Evolutionary conservation across 140 eudicot genomes (phyloP).

Genomic region (Erigeron philadelphicus): DNA sequence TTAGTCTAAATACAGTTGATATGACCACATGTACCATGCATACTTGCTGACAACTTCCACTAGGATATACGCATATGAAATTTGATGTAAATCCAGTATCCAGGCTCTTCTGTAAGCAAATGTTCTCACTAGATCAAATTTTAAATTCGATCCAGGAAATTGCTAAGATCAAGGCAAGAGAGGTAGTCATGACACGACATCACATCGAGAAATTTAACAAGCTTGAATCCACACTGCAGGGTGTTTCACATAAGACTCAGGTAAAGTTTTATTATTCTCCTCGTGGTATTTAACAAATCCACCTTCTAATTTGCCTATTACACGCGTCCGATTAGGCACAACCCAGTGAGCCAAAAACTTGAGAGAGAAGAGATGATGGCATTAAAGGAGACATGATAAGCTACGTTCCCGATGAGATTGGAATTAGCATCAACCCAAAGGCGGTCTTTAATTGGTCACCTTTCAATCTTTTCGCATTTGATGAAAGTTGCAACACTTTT

Average conservation of each 20-base stretch:
- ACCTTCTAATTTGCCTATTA: constrained; percentile 11
- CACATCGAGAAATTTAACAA: constrained; percentile 1
- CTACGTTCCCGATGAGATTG: neutral
- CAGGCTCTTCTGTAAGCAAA: neutral
- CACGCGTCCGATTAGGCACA: neutral
- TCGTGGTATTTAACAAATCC: neutral
- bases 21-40: neutral
- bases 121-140: neutral
- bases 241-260: neutral
- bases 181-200: constrained; percentile 7
- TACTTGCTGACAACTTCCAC: neutral
- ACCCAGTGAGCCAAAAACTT: neutral
- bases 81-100: neutral
- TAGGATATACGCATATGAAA: neutral
- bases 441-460: neutral
- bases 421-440: neutral
- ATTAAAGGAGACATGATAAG: neutral
- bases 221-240: constrained; percentile 5
- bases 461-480: neutral
- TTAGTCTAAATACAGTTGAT: neutral
- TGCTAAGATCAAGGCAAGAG: constrained; percentile 4
- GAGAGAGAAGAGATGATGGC: neutral
- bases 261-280: neutral
- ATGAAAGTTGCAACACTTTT: neutral
- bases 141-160: neutral